Evolutionary conservation across 108 stramenopile species (phyloP).

Genomic region (Cyclotella sp.): DNA sequence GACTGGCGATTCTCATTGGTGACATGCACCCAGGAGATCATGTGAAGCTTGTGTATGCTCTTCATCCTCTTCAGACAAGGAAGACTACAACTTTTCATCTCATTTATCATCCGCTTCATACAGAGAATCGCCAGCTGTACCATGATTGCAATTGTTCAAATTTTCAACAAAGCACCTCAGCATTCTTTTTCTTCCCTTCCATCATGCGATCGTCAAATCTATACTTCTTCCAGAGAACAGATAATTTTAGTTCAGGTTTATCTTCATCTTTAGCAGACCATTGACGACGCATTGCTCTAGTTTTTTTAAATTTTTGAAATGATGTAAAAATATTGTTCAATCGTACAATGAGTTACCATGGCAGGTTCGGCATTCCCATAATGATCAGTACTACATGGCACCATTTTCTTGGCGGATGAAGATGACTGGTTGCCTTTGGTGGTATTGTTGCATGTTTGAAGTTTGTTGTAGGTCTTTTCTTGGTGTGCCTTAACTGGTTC

Average conservation of each 20-base stretch:
- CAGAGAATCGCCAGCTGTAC: conserved; percentile 4
- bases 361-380: conserved; percentile 20
- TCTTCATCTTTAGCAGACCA: not conserved
- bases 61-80: conserved; percentile 33
- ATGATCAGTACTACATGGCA: not conserved
- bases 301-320: conserved; percentile 40
- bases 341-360: conserved; percentile 40
- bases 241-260: conserved; percentile 31
- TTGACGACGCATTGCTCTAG: conserved; percentile 25
- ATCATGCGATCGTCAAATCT: conserved; percentile 43
- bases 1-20: conserved; percentile 41
- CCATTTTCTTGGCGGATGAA: not conserved
- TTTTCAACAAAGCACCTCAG: conserved; percentile 20
- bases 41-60: conserved; percentile 29
- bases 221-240: conserved; percentile 46
- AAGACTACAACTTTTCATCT: conserved; percentile 1
- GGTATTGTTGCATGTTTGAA: conserved; percentile 9
- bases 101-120: not conserved
- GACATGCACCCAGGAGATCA: conserved; percentile 42
- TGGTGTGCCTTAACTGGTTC: not conserved
- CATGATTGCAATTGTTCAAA: conserved; percentile 24
- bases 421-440: not conserved
- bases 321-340: conserved; percentile 50
- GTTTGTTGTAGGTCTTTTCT: not conserved
- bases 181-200: conserved; percentile 25